A percentile compares a stretch with the other conserved stretches of the same genome.
These are phyloP conservation scores for Mucor lusitanicus DNA, from an alignment of 371 early-diverging fungal species.

Conservation along the genomic window DNA sequence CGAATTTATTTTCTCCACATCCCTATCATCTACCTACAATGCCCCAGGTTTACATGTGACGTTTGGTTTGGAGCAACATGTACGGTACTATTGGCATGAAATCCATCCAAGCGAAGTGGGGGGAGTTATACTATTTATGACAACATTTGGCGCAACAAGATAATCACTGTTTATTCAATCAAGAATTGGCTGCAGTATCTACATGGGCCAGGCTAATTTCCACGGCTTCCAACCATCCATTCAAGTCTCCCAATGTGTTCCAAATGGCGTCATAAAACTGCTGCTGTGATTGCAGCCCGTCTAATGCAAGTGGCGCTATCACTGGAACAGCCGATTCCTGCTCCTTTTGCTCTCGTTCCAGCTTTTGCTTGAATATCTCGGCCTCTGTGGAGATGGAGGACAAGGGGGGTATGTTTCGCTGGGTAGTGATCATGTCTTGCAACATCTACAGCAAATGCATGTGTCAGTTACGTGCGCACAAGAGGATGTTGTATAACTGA, in stretches of 20 bases:
- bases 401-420: neutral
- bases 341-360: slow-evolving; percentile 9
- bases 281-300: slow-evolving; percentile 24
- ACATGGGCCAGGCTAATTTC: slow-evolving; percentile 18
- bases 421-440: neutral
- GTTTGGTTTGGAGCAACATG: neutral
- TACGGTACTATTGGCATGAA: neutral
- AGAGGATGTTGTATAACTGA: no score
- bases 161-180: neutral
- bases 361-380: slow-evolving; percentile 7
- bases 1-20: neutral
- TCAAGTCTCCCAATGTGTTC: slow-evolving; percentile 28
- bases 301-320: slow-evolving; percentile 25
- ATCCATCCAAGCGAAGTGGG: neutral
- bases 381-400: slow-evolving; percentile 11
- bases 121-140: no score
- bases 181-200: neutral
- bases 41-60: neutral
- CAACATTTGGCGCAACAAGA: no score
- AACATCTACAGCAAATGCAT: neutral
- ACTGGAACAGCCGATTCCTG: slow-evolving; percentile 9
- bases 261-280: slow-evolving; percentile 35
- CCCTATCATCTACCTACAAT: neutral
- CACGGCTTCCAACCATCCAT: slow-evolving; percentile 35
- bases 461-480: neutral